Percentiles rank a stretch among this genome's conserved stretches.
phyloP scores from a whole-genome alignment of 2,329 filamentous ascomycete species.

The Acrocalymma vagum region DNA sequence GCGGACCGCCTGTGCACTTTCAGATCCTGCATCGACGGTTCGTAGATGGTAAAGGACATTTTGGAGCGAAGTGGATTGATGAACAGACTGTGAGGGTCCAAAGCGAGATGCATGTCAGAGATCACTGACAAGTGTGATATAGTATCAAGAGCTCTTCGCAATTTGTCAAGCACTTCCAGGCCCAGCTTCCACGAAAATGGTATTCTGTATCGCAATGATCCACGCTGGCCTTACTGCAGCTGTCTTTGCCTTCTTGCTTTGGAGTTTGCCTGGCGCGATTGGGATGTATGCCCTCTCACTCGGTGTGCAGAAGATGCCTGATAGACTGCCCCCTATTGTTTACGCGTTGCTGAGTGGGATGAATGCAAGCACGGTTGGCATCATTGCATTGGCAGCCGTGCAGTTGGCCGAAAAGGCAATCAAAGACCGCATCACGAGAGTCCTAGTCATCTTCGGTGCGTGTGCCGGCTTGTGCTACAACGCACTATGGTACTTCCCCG shows the following conservation, averaged over 20 bases:
- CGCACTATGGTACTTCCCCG: slow-evolving; percentile 78
- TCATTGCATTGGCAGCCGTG: slow-evolving; percentile 75
- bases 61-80: slow-evolving; percentile 69
- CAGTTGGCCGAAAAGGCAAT: slow-evolving; percentile 72
- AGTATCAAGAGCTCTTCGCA: slow-evolving; percentile 78
- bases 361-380: slow-evolving; percentile 76
- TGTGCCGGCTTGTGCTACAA: slow-evolving; percentile 75
- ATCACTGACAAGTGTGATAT: background rate
- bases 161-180: slow-evolving; percentile 73
- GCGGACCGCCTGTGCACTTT: slow-evolving; percentile 75
- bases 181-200: slow-evolving; percentile 75
- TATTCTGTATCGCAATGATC: slow-evolving; percentile 72
- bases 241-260: slow-evolving; percentile 68
- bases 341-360: slow-evolving; percentile 77
- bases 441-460: slow-evolving; percentile 70
- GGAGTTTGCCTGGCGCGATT: slow-evolving; percentile 74
- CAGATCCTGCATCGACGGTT: slow-evolving; percentile 71
- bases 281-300: slow-evolving; percentile 75
- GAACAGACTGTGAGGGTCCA: slow-evolving; percentile 66
- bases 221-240: slow-evolving; percentile 68
- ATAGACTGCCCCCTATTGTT: slow-evolving; percentile 66
- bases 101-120: background rate
- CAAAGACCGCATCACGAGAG: slow-evolving; percentile 68
- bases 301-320: slow-evolving; percentile 68
- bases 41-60: slow-evolving; percentile 56